Percentiles rank a stretch among this genome's conserved stretches.
Conservation (phyloP, 2,329 filamentous ascomycete species). For the Coniochaeta hoffmannii region DNA sequence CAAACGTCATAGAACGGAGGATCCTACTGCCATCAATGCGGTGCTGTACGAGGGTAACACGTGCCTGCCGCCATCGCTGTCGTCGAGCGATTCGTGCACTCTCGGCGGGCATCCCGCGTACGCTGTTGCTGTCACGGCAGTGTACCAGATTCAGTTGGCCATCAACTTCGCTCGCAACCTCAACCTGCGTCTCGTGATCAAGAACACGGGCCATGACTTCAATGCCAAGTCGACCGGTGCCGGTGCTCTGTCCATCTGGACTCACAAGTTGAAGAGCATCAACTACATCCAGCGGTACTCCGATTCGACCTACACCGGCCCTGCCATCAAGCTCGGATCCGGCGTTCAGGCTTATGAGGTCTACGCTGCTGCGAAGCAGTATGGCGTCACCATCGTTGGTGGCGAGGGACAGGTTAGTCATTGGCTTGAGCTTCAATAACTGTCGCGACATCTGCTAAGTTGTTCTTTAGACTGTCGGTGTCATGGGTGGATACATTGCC, state of each 20-base stretch:
- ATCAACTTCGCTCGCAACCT: conserved; percentile 33
- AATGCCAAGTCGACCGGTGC: conserved; percentile 28
- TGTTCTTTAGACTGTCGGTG: conserved; percentile 32
- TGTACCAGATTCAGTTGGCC: conserved; percentile 28
- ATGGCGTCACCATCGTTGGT: conserved; percentile 41
- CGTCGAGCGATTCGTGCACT: conserved; percentile 19
- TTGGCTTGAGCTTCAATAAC: not conserved
- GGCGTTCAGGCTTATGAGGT: conserved; percentile 42
- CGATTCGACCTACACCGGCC: conserved; percentile 10
- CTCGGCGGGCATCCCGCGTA: conserved; percentile 30
- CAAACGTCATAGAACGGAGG: not conserved
- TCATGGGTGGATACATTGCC: conserved; percentile 37
- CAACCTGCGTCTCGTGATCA: conserved; percentile 29
- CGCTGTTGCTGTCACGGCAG: conserved; percentile 28
- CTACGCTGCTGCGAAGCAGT: conserved; percentile 37
- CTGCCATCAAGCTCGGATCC: conserved; percentile 33
- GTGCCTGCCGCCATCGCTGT: conserved; percentile 17
- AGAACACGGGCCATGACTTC: conserved; percentile 48
- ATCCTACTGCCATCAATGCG: conserved; percentile 24
- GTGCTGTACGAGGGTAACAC: conserved; percentile 24
- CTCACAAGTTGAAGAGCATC: conserved; percentile 16
- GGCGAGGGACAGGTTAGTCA: conserved; percentile 27
- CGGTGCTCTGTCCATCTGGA: conserved; percentile 24
- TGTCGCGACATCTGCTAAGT: not conserved
- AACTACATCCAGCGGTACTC: conserved; percentile 6